A percentile compares a stretch with the other conserved stretches of the same genome.
Conservation (phyloP, 2,329 filamentous ascomycete species). For the Sphaceloma murrayae region DNA sequence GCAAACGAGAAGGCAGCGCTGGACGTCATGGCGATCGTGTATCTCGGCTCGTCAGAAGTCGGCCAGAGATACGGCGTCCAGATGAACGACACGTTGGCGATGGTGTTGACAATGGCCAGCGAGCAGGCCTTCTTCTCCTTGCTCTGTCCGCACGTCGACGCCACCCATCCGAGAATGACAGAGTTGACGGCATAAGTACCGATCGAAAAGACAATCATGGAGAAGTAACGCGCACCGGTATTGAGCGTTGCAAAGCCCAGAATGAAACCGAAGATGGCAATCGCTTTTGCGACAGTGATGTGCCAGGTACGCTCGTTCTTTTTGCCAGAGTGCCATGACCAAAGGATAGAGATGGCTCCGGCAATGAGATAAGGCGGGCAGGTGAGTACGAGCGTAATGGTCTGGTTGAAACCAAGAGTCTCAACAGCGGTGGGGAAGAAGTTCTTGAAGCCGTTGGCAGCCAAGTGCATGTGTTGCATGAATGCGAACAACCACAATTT, state of each 20-base stretch:
- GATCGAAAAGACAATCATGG: constrained; percentile 23
- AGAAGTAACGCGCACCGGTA: constrained; percentile 27
- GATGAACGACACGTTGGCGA: constrained; percentile 41
- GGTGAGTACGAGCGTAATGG: constrained; percentile 44
- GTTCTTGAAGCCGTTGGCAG: constrained; percentile 44
- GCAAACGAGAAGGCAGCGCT: constrained; percentile 37
- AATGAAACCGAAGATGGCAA: constrained; percentile 32
- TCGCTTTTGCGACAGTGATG: constrained; percentile 30
- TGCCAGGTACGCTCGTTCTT: constrained; percentile 36
- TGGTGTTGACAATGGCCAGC: constrained; percentile 42
- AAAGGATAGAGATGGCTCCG: constrained; percentile 25
- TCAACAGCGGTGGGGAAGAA: constrained; percentile 40
- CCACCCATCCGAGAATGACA: constrained; percentile 41
- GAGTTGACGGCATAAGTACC: constrained; percentile 39
- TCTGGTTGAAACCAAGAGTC: constrained; percentile 40
- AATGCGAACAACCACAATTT: constrained; percentile 45
- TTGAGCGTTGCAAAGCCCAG: constrained; percentile 32
- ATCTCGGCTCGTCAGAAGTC: constrained; percentile 37
- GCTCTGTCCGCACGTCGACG: constrained; percentile 38
- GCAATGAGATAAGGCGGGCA: constrained; percentile 30
- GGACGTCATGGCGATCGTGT: constrained; percentile 37
- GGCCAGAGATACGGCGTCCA: constrained; percentile 46
- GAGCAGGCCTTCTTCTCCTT: constrained; percentile 43
- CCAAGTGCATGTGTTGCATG: constrained; percentile 49
- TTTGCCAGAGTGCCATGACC: constrained; percentile 30